Base-by-base conservation (phyloP, 805 yeast species). In the Metschnikowia gelsemii region DNA sequence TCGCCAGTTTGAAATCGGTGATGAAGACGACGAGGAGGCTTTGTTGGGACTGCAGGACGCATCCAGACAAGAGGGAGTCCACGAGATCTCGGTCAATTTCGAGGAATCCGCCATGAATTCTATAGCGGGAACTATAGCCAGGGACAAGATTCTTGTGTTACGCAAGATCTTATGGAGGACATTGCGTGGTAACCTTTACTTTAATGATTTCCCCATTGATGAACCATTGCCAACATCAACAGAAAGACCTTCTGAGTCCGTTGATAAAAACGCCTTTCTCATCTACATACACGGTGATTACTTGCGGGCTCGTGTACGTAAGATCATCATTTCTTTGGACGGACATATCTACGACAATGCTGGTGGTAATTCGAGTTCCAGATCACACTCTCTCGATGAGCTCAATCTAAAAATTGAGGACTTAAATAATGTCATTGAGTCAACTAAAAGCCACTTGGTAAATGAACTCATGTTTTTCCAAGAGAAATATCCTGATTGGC, bases 101-200 rank as follows among this genome's bases (percentile, higher is more conserved):
- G 49, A 44, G 18, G 45, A 38, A 13, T 40, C 57, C 2, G 59
- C 61, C 3, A 63, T 59, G 53, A 58, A 62, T 42, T 55, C 68
- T 8, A 55, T 70, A 17, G 56, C 66, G 1, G 75, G 73, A 2
- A 54, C 70, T 1, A 59, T 70, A 8, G 59, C 57, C 3, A 46
- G 64, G 20, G 65, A 60, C 3, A 68, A 68, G 45, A 56, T 70
- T 9, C 67, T 65, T 2, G 44, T 68, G 3, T 57, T 70, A 37
- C 53, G 74, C 33, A 65, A 63, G 19, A 66, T 70, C 24, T 52
- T 70, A 31, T 70, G 74, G 74, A 59, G 75, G 47, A 62, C 72
- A 1, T 56, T 67, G 25, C 52, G 73, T 42, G 75, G 75, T 17
- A 70, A 70, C 50, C 56, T 69, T 34, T 68, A 50, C 45, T 68